Evolutionary conservation across 2,329 filamentous ascomycete genomes (phyloP).

Genomic region (Geosmithia flava): DNA sequence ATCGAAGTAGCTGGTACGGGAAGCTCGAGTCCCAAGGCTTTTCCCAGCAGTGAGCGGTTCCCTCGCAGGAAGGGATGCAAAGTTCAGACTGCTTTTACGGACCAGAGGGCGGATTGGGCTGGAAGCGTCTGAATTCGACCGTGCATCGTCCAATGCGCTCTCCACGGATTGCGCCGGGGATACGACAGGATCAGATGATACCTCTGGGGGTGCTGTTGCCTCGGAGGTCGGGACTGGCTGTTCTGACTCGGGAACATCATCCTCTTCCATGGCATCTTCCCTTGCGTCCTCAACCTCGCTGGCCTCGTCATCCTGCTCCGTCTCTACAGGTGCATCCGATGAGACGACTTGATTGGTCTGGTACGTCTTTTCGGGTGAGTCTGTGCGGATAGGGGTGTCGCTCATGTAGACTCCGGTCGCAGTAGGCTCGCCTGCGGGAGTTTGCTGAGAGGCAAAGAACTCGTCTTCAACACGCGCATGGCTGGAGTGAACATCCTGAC

Average conservation of each 20-base stretch:
- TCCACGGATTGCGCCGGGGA: background rate
- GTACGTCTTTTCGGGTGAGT: constrained; percentile 24
- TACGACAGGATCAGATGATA: background rate
- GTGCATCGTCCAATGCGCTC: constrained; percentile 27
- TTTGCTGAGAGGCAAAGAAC: constrained; percentile 1
- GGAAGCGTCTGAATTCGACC: constrained; percentile 56
- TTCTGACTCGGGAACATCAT: background rate
- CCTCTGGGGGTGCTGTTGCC: background rate
- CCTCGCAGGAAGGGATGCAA: constrained; percentile 81
- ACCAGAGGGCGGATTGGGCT: constrained; percentile 66
- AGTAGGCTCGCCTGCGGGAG: background rate
- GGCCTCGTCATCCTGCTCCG: constrained; percentile 1
- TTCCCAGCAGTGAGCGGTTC: constrained; percentile 79
- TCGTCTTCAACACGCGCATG: constrained; percentile 5
- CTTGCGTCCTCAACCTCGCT: constrained; percentile 9
- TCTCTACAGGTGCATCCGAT: constrained; percentile 1
- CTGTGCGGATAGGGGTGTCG: constrained; percentile 5
- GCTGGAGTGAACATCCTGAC: constrained; percentile 29
- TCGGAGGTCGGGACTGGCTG: background rate
- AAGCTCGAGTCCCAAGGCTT: constrained; percentile 61
- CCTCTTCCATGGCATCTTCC: background rate
- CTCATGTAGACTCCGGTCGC: background rate
- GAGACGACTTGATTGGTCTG: constrained; percentile 25
- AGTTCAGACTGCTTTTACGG: constrained; percentile 90
- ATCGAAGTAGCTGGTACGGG: constrained; percentile 69